These are phyloP conservation scores for Quillaja saponaria DNA, from an alignment of 306 rosid genomes.

Conservation along the genomic window DNA sequence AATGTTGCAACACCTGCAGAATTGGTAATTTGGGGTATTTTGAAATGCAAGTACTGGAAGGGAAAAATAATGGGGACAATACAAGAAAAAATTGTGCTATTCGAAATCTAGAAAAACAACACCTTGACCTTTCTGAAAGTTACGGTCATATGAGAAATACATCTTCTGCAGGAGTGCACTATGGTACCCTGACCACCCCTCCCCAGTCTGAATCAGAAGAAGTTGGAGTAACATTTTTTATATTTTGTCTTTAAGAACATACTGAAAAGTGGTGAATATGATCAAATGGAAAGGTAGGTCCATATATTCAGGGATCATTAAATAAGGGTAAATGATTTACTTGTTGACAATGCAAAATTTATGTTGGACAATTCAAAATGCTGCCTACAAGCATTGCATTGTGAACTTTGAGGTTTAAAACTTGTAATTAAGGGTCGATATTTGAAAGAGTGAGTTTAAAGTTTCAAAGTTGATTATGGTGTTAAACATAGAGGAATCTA, in stretches of 20 bases:
- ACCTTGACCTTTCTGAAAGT: constrained; percentile 15
- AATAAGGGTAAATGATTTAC: constrained; percentile 7
- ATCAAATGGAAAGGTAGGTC: neutral
- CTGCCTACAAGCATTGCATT: neutral
- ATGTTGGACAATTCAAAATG: constrained; percentile 9
- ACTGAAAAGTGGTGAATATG: neutral
- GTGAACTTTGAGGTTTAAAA: neutral
- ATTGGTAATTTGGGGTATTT: constrained; percentile 23
- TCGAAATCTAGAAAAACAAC: neutral
- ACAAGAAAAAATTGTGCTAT: constrained; percentile 16
- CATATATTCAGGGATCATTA: neutral
- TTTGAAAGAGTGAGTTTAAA: constrained; percentile 6
- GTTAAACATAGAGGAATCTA: neutral
- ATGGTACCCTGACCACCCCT: neutral
- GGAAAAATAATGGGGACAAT: neutral
- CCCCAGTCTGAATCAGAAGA: no score
- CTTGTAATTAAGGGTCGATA: neutral
- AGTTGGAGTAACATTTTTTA: neutral
- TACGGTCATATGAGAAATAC: neutral
- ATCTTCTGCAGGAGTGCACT: neutral
- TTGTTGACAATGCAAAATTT: constrained; percentile 4
- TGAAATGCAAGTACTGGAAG: constrained; percentile 28
- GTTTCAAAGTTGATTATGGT: constrained; percentile 5
- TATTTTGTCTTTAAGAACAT: constrained; percentile 3
- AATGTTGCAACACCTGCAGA: constrained; percentile 61